Evolutionary conservation across 768 basidiomycete species (phyloP).

Genomic region (Trametes villosa): DNA sequence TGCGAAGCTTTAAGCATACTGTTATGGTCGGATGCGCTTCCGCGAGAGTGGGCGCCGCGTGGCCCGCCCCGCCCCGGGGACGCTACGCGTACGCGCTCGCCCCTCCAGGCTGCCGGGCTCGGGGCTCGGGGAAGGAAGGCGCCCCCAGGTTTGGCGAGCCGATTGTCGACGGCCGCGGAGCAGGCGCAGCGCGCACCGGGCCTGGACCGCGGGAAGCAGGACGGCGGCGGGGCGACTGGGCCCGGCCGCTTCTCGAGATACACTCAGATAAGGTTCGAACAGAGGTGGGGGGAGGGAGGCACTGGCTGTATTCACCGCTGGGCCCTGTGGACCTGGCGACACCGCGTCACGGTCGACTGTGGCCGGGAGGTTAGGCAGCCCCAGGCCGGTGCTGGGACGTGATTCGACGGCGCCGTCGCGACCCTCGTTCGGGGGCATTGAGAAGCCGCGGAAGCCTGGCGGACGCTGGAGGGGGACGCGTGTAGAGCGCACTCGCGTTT

Average conservation of each 20-base stretch:
- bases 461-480: constrained; percentile 8
- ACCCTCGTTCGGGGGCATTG: constrained; percentile 22
- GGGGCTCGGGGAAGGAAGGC: not conserved
- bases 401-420: constrained; percentile 13
- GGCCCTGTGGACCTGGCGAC: not conserved
- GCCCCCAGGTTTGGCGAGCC: constrained; percentile 5
- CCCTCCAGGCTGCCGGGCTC: too few species aligned
- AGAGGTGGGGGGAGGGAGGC: constrained; percentile 5
- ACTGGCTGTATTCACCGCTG: not conserved
- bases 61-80: not conserved
- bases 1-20: constrained; percentile 24
- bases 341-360: constrained; percentile 1
- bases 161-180: constrained; percentile 4
- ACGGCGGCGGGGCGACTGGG: constrained; percentile 3
- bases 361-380: constrained; percentile 4
- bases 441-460: constrained; percentile 17
- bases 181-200: not conserved
- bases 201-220: constrained; percentile 5
- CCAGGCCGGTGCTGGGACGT: constrained; percentile 7
- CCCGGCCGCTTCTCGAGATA: constrained; percentile 17
- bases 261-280: constrained; percentile 23
- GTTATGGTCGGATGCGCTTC: constrained; percentile 15
- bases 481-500: not conserved
- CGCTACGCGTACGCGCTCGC: too few species aligned
- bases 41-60: constrained; percentile 18